phyloP scores from a whole-genome alignment of 495 filamentous ascomycete species.

The Penicillium roqueforti region DNA sequence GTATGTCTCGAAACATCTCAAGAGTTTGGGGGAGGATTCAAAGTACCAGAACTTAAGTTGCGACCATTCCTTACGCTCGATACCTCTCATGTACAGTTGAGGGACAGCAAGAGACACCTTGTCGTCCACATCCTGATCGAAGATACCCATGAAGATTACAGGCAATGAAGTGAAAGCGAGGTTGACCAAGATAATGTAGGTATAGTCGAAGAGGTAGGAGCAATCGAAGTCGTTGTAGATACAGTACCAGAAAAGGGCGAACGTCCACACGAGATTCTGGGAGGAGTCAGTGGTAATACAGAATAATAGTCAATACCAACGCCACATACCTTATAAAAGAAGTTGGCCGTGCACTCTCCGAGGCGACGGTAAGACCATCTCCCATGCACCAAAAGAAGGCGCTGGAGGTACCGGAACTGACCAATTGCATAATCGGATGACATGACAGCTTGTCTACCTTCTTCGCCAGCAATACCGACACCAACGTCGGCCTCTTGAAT shows the following conservation, averaged over 20 bases:
- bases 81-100: slow-evolving; percentile 91
- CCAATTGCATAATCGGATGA: slow-evolving; percentile 98
- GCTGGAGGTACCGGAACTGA: slow-evolving; percentile 91
- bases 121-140: slow-evolving; percentile 96
- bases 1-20: neutral
- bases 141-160: slow-evolving; percentile 91
- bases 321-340: slow-evolving; percentile 87
- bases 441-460: slow-evolving; percentile 97
- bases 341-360: slow-evolving; percentile 93
- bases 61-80: slow-evolving; percentile 97
- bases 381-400: slow-evolving; percentile 91
- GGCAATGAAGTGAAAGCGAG: slow-evolving; percentile 95
- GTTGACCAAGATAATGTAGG: slow-evolving; percentile 94
- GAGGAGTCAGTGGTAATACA: slow-evolving; percentile 12
- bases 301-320: neutral
- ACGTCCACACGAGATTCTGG: slow-evolving; percentile 95
- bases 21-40: neutral
- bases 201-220: slow-evolving; percentile 95
- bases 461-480: slow-evolving; percentile 95
- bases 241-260: slow-evolving; percentile 97
- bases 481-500: slow-evolving; percentile 99
- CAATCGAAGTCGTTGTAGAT: slow-evolving; percentile 94
- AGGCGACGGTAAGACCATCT: slow-evolving; percentile 93
- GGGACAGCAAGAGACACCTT: slow-evolving; percentile 91
- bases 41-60: slow-evolving; percentile 89